phyloP scores from a whole-genome alignment of 2,329 filamentous ascomycete genomes.

The Pleomassaria siparia region DNA sequence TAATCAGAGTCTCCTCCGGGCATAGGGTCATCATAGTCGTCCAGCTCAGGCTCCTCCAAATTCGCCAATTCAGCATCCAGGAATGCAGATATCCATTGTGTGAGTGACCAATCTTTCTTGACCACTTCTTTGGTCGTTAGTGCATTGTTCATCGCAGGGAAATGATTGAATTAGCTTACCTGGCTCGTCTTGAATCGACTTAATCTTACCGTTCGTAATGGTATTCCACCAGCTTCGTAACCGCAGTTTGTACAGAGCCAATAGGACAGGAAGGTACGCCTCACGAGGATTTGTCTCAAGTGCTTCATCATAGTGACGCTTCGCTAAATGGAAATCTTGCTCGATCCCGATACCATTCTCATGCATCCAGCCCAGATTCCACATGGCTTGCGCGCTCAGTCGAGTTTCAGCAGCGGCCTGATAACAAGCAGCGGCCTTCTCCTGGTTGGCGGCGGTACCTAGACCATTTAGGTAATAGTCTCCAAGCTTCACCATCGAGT shows the following conservation, averaged over 20 bases:
- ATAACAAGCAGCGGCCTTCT: slow-evolving; percentile 93
- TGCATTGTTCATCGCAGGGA: background rate
- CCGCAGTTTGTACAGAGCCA: slow-evolving; percentile 83
- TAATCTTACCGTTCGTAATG: slow-evolving; percentile 84
- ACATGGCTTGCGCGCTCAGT: slow-evolving; percentile 91
- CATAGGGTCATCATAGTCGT: slow-evolving; percentile 42
- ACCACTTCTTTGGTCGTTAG: slow-evolving; percentile 52
- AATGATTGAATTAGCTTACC: slow-evolving; percentile 56
- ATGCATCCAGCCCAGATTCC: slow-evolving; percentile 99
- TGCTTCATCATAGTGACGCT: slow-evolving; percentile 92
- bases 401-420: slow-evolving; percentile 87
- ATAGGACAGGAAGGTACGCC: slow-evolving; percentile 87
- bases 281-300: slow-evolving; percentile 82
- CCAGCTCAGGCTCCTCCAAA: slow-evolving; percentile 59
- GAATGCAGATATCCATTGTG: slow-evolving; percentile 87
- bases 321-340: slow-evolving; percentile 96
- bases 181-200: slow-evolving; percentile 88
- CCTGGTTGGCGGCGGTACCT: slow-evolving; percentile 67
- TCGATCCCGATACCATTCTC: slow-evolving; percentile 91
- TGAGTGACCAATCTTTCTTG: slow-evolving; percentile 73
- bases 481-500: slow-evolving; percentile 95
- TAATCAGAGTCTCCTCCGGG: slow-evolving; percentile 61
- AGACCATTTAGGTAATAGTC: slow-evolving; percentile 91
- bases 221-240: slow-evolving; percentile 92
- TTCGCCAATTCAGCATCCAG: slow-evolving; percentile 61